These are phyloP conservation scores for Phytophthora idaei DNA, from an alignment of 352 stramenopile species.

Conservation along the genomic window DNA sequence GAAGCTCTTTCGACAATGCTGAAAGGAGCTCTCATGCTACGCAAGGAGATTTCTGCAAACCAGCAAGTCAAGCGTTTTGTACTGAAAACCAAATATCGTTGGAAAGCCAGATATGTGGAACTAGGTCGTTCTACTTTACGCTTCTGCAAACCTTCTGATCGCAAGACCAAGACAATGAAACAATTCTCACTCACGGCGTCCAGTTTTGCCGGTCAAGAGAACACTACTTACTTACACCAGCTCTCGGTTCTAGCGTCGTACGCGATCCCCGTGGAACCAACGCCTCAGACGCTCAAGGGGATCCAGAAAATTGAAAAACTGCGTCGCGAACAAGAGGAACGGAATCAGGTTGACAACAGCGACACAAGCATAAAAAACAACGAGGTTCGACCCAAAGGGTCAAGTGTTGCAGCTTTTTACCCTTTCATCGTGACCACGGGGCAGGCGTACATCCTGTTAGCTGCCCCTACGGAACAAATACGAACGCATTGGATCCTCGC, in stretches of 20 bases:
- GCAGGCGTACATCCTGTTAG: conserved; percentile 55
- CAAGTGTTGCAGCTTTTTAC: conserved; percentile 38
- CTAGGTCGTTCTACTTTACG: conserved; percentile 59
- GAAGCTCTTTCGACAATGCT: conserved; percentile 59
- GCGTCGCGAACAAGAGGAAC: conserved; percentile 32
- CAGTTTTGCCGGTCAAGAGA: conserved; percentile 65
- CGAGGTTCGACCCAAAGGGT: conserved; percentile 20
- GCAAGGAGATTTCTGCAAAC: conserved; percentile 51
- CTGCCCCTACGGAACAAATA: conserved; percentile 47
- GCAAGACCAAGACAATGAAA: conserved; percentile 63
- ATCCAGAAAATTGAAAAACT: conserved; percentile 38
- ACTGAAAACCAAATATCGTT: conserved; percentile 73
- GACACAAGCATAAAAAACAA: conserved; percentile 12
- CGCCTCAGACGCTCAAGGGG: conserved; percentile 37
- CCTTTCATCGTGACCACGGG: conserved; percentile 69
- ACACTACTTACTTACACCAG: conserved; percentile 55
- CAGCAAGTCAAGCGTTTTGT: conserved; percentile 63
- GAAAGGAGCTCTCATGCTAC: conserved; percentile 50
- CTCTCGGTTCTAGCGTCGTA: conserved; percentile 45
- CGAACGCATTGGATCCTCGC: conserved; percentile 66
- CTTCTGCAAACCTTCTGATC: conserved; percentile 52
- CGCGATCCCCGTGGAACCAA: conserved; percentile 42
- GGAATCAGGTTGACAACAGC: conserved; percentile 17
- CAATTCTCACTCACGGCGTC: conserved; percentile 66
- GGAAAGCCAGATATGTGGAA: conserved; percentile 60